Evolutionary conservation across 2,329 filamentous ascomycete genomes (phyloP), one percentile per base, ranked within the genome.

Genomic region (Phyllosticta capitalensis): DNA sequence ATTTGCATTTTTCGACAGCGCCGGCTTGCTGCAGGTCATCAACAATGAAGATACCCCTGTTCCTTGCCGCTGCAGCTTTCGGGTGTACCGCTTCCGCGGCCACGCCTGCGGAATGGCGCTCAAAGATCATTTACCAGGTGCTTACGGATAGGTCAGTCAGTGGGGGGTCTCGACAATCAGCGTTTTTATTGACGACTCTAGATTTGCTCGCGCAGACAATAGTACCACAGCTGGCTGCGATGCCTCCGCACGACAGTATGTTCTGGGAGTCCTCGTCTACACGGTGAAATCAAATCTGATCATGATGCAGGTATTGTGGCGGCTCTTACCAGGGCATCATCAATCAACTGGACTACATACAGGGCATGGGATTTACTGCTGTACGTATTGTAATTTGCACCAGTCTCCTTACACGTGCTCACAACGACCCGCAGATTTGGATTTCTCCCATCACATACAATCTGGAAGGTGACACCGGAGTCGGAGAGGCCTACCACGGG

Each of bases 331-430:
- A 74, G 56, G 84, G 84, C 6, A 75, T 87, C 28, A 76, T 79
- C 64, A 76, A 80, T 61, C 77, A 82, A 62, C 76, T 86, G 49
- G 83, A 85, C 68, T 86, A 86, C 67, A 85, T 86, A 67, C 76
- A 82, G 65, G 77, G 77, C 52, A 81, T 84, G 78, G 82, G 81
- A 22, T 84, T 83, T 63, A 79, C 79, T 59, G 81, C 81, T 49
- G 72, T 83, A 65, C 67, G 81, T 67, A 17, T 33, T 26, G 17
- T n/a, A n/a, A 14, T n/a, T 6, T 9, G 26, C n/a, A 38, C 22
- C 38, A 14, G 7, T 5, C 55, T 17, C 19, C 24, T 6, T 9
- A 2, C 10, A 12, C 12, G 20, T 14, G 2, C 38, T 45, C 5
- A 17, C 2, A 30, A 14, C 4, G 49, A 33, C 33, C 28, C 33